Base-by-base conservation (phyloP, 1,139 yeast genomes). In the Magnusiomyces fungicola region DNA sequence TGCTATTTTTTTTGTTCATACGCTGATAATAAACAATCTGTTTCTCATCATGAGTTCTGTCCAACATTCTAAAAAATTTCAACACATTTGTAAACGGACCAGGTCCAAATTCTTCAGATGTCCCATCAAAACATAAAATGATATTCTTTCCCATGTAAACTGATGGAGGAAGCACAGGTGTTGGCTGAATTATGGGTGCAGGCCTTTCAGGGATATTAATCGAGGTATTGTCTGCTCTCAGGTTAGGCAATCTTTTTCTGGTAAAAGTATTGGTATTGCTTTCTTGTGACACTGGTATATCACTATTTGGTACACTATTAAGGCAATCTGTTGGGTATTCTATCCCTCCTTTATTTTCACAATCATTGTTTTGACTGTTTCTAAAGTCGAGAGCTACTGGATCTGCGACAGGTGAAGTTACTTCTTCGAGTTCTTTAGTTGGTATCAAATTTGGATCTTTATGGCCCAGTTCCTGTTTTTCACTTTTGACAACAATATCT, bases 11-110 rank as follows among this genome's bases (percentile, higher is more conserved):
- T 16, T n/a, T 23, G n/a, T 39, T 57, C 61, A 14, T 55, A 67
- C 71, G 82, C 56, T 81, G 86, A 57, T 81, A 81, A 58, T 80
- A 80, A 56, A 83, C 78, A 36, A 76, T 54, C 55, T 80, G 84
- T 18, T 53, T 46, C 1, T 56, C n/a, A 18, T 29, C 52, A 3
- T 63, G 60, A 38, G 71, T 70, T 50, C 74, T 75, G 12, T 78
- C 79, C 29, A 81, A 59, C 63, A 80, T 64, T 45, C 75, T 67
- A 60, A 75, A 81, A 32, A 80, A 56, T 58, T 75, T 76, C 50
- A 80, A 62, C 1, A 79, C 76, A 59, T 80, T 81, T 2, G 83
- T 48, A 16, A 48, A 76, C 0, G 82, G 80, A 34, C 66, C 64
- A 0, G 76, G 72, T 0, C 83, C 83, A 63, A 80, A 80, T 55